Evolutionary conservation across 192 early-diverging fungal species (phyloP).

Genomic region (Diversispora eburnea): DNA sequence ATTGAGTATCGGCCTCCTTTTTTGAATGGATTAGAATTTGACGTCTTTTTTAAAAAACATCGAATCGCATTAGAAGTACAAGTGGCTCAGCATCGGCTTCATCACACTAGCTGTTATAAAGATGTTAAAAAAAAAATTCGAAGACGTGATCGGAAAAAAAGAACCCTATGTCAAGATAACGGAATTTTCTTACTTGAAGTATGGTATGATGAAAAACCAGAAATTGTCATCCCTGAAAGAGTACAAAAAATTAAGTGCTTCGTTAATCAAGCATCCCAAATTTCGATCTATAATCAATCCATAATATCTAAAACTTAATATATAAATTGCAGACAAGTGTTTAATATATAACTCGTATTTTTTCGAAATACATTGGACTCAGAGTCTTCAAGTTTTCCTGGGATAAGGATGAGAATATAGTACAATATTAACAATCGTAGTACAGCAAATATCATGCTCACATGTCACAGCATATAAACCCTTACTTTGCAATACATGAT

Average conservation of each 20-base stretch:
- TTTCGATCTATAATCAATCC: background rate
- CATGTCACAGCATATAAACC: too few relatives aligned
- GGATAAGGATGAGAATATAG: too few relatives aligned
- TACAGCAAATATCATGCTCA: too few relatives aligned
- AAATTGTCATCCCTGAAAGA: slow-evolving; percentile 6
- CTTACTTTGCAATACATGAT: too few relatives aligned
- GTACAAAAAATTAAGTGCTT: slow-evolving; percentile 6
- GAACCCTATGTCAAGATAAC: too few relatives aligned
- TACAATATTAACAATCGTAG: too few relatives aligned
- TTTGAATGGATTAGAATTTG: slow-evolving; percentile 13
- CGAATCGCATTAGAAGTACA: background rate
- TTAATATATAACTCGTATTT: slow-evolving; percentile 10
- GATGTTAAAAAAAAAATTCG: slow-evolving; percentile 3
- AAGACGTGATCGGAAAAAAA: too few relatives aligned
- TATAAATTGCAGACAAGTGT: slow-evolving; percentile 7
- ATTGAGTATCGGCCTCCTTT: slow-evolving; percentile 15
- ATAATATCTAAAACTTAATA: background rate
- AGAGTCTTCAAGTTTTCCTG: too few relatives aligned
- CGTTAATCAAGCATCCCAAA: slow-evolving; percentile 3
- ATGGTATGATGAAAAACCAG: slow-evolving; percentile 2
- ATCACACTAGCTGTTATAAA: background rate
- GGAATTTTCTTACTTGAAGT: background rate
- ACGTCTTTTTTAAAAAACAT: background rate
- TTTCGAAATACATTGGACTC: too few relatives aligned
- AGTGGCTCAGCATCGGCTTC: too few relatives aligned